Evolutionary conservation across 2,329 filamentous ascomycete genomes (phyloP), one percentile per base, ranked within the genome.

Genomic region (Xylaria sp.): DNA sequence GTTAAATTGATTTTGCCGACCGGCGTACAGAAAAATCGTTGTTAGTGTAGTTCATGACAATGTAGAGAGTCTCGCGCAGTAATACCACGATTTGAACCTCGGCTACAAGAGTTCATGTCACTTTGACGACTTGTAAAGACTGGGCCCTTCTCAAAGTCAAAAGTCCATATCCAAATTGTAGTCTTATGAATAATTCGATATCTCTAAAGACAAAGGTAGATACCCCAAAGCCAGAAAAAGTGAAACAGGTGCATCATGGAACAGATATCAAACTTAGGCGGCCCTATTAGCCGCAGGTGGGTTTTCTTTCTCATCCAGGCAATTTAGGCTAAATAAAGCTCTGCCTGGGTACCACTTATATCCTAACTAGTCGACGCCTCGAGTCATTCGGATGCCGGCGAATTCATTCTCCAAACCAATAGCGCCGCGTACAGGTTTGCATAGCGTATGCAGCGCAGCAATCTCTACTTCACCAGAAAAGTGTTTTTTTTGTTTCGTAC

Each of bases 231-330:
- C 46, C 45, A 60, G n/a, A 28, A 45, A 46, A 43, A 38, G 40
- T 49, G 38, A 63, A 59, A 59, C 40, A 59, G 50, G 50, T 55
- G 37, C 38, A 40, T 19, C 7, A 9, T 37, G 35, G 35, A 15
- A 37, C 43, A 42, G 33, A 53, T 46, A 37, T 58, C 50, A 52
- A 45, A 51, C 43, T 43, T 33, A 58, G 37, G 40, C 60, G 60
- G 63, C 55, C 56, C 60, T 64, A 64, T 66, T 66, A 64, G 61
- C 64, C 64, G 64, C 57, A 61, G 49, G 57, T 61, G 61, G 63
- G 61, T 21, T 64, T 28, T 37, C n/a, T 38, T 31, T 31, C 38
- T 31, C 45, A n/a, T 31, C 35, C 37, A 38, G 37, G 2, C 28
- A 6, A 59, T 66, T 66, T 61, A 66, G 64, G 57, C 64, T 66